Conservation (phyloP, 2,329 filamentous ascomycete genomes). For the Orbilia javanica region DNA sequence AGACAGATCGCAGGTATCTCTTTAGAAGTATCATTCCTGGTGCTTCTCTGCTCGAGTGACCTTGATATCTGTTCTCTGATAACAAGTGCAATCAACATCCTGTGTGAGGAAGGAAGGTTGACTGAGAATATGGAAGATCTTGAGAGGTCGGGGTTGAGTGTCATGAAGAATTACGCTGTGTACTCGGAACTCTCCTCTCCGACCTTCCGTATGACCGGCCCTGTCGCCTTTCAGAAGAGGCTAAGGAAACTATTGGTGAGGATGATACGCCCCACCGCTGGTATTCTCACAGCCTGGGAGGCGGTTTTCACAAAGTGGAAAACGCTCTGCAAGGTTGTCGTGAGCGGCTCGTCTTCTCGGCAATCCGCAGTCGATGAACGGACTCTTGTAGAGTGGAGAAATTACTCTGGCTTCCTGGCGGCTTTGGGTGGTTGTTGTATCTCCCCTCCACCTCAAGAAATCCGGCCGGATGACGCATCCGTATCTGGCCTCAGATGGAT, state of each 20-base stretch:
- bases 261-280: slow-evolving; percentile 74
- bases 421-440: slow-evolving; percentile 76
- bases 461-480: slow-evolving; percentile 70
- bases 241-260: slow-evolving; percentile 72
- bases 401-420: slow-evolving; percentile 77
- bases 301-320: slow-evolving; percentile 76
- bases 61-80: slow-evolving; percentile 76
- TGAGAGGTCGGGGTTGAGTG: slow-evolving; percentile 69
- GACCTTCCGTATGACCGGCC: slow-evolving; percentile 75
- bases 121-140: slow-evolving; percentile 70
- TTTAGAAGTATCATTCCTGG: slow-evolving; percentile 73
- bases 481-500: slow-evolving; percentile 75
- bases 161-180: slow-evolving; percentile 73
- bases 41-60: slow-evolving; percentile 75
- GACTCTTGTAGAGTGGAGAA: slow-evolving; percentile 75
- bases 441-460: slow-evolving; percentile 68
- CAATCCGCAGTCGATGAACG: slow-evolving; percentile 71
- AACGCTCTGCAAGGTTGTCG: slow-evolving; percentile 73
- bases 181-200: slow-evolving; percentile 75
- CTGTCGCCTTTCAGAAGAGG: slow-evolving; percentile 78
- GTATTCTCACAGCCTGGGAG: slow-evolving; percentile 78
- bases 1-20: slow-evolving; percentile 66
- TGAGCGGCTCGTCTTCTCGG: slow-evolving; percentile 40
- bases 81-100: slow-evolving; percentile 73
- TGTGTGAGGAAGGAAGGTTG: slow-evolving; percentile 73